A percentile compares a stretch with the other conserved stretches of the same genome.
Conservation (phyloP, 768 basidiomycete genomes). For the Sporobolomyces phaffii region DNA sequence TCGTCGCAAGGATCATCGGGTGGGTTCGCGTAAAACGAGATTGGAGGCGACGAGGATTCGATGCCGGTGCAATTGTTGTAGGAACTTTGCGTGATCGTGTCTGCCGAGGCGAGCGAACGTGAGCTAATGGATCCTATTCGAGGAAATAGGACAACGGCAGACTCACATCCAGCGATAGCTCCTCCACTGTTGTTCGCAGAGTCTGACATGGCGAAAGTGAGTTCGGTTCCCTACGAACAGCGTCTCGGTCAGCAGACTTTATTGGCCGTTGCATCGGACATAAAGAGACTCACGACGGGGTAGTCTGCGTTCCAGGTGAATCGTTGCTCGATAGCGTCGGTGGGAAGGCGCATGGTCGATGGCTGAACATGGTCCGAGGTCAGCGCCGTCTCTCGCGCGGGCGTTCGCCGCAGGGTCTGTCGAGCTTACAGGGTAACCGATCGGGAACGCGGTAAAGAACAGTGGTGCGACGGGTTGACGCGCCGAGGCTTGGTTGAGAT, state of each 20-base stretch:
- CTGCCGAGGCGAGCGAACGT: slow-evolving; percentile 4
- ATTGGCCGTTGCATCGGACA: too few species aligned
- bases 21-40: slow-evolving; percentile 10
- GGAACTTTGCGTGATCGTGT: slow-evolving; percentile 8
- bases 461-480: background rate
- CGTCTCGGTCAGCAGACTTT: too few species aligned
- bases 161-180: slow-evolving; percentile 25
- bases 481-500: background rate
- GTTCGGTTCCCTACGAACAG: slow-evolving; percentile 28
- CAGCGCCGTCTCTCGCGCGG: background rate
- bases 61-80: slow-evolving; percentile 3
- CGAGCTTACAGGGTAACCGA: background rate
- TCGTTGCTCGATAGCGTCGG: background rate
- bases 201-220: slow-evolving; percentile 31
- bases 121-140: background rate
- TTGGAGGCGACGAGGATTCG: background rate
- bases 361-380: background rate
- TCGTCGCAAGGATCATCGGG: slow-evolving; percentile 17
- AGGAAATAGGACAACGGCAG: background rate
- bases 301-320: slow-evolving; percentile 9
- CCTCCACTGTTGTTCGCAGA: slow-evolving; percentile 27
- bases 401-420: background rate
- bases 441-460: slow-evolving; percentile 15
- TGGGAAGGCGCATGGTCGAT: background rate
- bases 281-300: background rate